phyloP scores from a whole-genome alignment of 2,329 filamentous ascomycete species.

The Amesomyces nigricolor region DNA sequence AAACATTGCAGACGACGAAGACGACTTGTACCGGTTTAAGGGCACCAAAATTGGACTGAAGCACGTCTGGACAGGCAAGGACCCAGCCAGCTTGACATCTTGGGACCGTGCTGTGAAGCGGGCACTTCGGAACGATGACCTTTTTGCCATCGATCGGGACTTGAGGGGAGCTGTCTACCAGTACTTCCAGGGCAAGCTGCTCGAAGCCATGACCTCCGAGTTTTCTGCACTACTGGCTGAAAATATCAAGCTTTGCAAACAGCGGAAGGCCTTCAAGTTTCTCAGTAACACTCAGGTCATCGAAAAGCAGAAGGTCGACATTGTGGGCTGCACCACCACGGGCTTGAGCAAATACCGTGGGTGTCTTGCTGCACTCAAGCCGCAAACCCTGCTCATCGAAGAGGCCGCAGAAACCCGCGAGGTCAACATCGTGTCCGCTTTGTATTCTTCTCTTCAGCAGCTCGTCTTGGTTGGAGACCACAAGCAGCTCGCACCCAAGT shows the following conservation, averaged over 20 bases:
- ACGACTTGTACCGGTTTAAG: slow-evolving; percentile 36
- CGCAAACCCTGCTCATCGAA: slow-evolving; percentile 67
- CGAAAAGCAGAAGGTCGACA: slow-evolving; percentile 35
- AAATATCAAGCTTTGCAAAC: slow-evolving; percentile 46
- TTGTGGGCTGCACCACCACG: slow-evolving; percentile 69
- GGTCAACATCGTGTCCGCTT: slow-evolving; percentile 49
- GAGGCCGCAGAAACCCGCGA: slow-evolving; percentile 74
- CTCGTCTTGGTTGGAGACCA: slow-evolving; percentile 68
- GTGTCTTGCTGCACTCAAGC: slow-evolving; percentile 59
- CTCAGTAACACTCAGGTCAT: slow-evolving; percentile 48
- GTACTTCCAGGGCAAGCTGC: slow-evolving; percentile 51
- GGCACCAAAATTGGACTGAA: slow-evolving; percentile 40
- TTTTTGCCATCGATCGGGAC: slow-evolving; percentile 53
- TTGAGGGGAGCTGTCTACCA: slow-evolving; percentile 62
- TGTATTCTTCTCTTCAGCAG: slow-evolving; percentile 48
- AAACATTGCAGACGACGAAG: slow-evolving; percentile 34
- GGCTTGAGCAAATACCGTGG: slow-evolving; percentile 75
- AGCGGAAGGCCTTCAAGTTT: slow-evolving; percentile 53
- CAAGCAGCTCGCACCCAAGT: slow-evolving; percentile 68
- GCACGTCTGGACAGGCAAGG: slow-evolving; percentile 37
- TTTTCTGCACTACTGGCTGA: slow-evolving; percentile 46
- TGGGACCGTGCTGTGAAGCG: slow-evolving; percentile 16
- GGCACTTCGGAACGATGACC: slow-evolving; percentile 36
- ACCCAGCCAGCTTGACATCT: slow-evolving; percentile 23
- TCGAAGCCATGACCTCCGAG: slow-evolving; percentile 40